Percentiles rank a stretch among this genome's conserved stretches.
These are phyloP conservation scores for Lodderomyces pseudojiufengensis DNA, from an alignment of 1,139 yeast species.

Conservation along the genomic window DNA sequence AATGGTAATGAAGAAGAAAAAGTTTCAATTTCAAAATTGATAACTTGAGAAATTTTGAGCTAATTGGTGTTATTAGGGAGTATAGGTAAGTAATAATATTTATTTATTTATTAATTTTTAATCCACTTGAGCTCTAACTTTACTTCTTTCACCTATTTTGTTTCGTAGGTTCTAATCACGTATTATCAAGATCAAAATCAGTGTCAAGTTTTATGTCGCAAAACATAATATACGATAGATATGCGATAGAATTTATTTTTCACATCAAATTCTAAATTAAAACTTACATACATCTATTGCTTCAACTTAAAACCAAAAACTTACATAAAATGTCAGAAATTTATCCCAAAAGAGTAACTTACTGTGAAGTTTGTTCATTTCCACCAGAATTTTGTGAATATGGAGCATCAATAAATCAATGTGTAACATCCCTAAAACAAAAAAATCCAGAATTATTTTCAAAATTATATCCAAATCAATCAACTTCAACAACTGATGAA, in stretches of 20 bases:
- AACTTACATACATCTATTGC: no score
- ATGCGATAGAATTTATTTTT: no score
- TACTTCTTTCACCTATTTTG: no score
- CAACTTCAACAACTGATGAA: not conserved
- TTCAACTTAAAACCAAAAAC: conserved; percentile 1
- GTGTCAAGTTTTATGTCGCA: no score
- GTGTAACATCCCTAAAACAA: conserved; percentile 77
- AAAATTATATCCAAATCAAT: conserved; percentile 53
- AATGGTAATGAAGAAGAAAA: conserved; percentile 11
- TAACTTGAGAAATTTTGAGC: conserved; percentile 6
- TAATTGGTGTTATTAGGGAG: no score
- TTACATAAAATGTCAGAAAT: conserved; percentile 31
- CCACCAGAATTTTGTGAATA: conserved; percentile 97
- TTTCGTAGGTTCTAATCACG: no score
- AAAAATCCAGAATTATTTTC: conserved; percentile 55
- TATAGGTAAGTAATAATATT: not conserved
- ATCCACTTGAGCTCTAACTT: not conserved
- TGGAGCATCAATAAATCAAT: conserved; percentile 75
- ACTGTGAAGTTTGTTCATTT: conserved; percentile 81
- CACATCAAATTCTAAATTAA: no score
- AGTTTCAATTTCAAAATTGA: conserved; percentile 14
- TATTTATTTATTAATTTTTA: conserved; percentile 1
- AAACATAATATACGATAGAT: no score
- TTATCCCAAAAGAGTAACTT: conserved; percentile 47
- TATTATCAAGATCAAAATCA: no score